These are phyloP conservation scores for Cucumis hystrix DNA, from an alignment of 306 rosid species.

Conservation along the genomic window DNA sequence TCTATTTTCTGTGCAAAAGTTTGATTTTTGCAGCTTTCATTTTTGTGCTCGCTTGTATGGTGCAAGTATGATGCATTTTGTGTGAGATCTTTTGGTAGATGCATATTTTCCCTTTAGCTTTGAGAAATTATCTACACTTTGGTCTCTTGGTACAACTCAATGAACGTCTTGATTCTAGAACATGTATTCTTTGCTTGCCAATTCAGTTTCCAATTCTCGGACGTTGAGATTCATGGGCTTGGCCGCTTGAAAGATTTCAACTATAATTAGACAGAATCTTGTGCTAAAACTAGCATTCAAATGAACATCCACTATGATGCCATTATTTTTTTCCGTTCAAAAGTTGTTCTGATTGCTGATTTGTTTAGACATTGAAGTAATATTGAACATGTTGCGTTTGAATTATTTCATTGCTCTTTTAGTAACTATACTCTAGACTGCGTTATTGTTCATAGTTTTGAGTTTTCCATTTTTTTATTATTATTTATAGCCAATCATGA, in stretches of 20 bases:
- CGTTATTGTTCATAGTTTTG: not conserved
- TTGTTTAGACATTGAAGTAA: not conserved
- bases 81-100: not conserved
- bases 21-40: not conserved
- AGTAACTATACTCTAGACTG: not conserved
- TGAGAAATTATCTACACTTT: not conserved
- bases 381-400: not conserved
- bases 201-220: not conserved
- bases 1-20: not conserved
- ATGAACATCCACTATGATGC: too few relatives aligned
- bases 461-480: not conserved
- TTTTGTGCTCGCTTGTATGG: not conserved
- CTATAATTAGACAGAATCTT: not conserved
- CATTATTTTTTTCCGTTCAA: not conserved
- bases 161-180: not conserved
- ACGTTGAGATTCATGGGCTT: not conserved
- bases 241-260: not conserved
- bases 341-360: not conserved
- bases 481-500: not conserved
- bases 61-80: not conserved
- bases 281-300: too few relatives aligned
- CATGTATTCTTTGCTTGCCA: not conserved
- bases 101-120: not conserved
- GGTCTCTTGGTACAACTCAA: not conserved
- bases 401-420: not conserved